Evolutionary conservation across 306 rosid species (phyloP).

Genomic region (Quercus variabilis): DNA sequence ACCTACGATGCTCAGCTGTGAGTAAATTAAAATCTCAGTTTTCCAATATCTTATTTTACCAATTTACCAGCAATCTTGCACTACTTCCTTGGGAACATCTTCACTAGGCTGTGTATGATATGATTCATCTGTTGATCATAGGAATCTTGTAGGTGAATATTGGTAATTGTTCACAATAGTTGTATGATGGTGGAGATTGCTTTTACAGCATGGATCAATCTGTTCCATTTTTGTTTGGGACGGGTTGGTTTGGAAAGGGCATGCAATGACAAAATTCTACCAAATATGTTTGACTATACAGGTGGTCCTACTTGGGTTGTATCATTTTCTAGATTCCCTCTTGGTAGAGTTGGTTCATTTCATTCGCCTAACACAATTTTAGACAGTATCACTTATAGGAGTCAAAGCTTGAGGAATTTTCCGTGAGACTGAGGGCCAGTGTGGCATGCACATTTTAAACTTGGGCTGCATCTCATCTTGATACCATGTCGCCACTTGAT

Average conservation of each 20-base stretch:
- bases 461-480: too few relatives aligned
- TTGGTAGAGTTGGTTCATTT: neutral
- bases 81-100: neutral
- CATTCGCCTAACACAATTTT: neutral
- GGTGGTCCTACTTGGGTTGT: neutral
- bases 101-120: neutral
- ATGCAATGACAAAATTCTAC: neutral
- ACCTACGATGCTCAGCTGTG: conserved; percentile 89
- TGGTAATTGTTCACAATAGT: neutral
- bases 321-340: neutral
- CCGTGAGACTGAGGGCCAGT: neutral
- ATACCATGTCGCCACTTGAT: neutral
- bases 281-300: neutral
- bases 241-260: neutral
- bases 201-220: neutral
- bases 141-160: neutral
- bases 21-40: conserved; percentile 21
- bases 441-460: neutral
- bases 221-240: neutral
- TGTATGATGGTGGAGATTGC: neutral
- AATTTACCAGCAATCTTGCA: neutral
- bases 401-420: neutral
- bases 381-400: neutral
- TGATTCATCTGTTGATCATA: neutral
- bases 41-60: neutral